Percentiles rank a stretch among this genome's conserved stretches.
Conservation (phyloP, 208 protist species). For the Acanthamoeba lenticulata region DNA sequence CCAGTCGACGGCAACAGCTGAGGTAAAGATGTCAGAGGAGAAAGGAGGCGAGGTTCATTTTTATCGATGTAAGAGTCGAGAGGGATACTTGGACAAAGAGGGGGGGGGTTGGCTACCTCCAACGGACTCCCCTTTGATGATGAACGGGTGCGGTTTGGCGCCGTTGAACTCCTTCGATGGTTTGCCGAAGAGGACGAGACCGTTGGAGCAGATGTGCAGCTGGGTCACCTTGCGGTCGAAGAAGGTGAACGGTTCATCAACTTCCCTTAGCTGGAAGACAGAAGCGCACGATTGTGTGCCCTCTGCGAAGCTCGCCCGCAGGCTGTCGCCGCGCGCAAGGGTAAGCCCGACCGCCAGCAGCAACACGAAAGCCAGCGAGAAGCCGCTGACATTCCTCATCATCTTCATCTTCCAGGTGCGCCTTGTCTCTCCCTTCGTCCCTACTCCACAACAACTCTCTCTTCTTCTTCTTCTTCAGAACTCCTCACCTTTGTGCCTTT, state of each 20-base stretch:
- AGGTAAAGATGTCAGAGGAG: not conserved
- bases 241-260: not conserved
- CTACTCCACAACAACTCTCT: too few relatives aligned
- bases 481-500: too few relatives aligned
- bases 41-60: not conserved
- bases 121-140: not conserved
- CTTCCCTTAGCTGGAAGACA: not conserved
- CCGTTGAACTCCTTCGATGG: not conserved
- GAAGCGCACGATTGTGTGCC: not conserved
- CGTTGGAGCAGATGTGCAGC: constrained; percentile 9
- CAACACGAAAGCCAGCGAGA: not conserved
- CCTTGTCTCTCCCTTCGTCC: too few relatives aligned
- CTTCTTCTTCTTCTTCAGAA: too few relatives aligned
- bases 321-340: too few relatives aligned
- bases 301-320: not conserved
- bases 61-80: too few relatives aligned
- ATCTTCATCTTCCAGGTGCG: too few relatives aligned
- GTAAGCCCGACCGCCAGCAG: too few relatives aligned
- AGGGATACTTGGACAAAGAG: not conserved
- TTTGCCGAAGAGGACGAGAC: not conserved
- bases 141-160: not conserved
- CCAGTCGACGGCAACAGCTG: not conserved
- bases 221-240: not conserved
- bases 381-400: too few relatives aligned
- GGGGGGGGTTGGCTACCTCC: not conserved